A percentile compares a stretch with the other conserved stretches of the same genome.
Evolutionary conservation across 495 filamentous ascomycete species (phyloP).

Genomic region (Jackrogersella minutella): DNA sequence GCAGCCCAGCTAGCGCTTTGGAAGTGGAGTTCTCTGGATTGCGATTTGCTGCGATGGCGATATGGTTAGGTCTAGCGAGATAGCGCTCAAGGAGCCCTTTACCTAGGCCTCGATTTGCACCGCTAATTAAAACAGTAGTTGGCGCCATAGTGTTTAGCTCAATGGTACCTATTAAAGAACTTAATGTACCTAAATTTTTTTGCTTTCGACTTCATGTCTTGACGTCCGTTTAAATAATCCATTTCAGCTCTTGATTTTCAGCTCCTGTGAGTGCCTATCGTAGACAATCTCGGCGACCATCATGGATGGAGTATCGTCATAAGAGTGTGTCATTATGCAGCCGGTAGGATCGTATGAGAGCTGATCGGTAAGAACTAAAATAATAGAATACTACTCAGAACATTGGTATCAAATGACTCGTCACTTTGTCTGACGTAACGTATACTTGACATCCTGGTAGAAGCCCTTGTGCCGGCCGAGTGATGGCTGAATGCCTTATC

Average conservation of each 20-base stretch:
- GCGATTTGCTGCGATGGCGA: slow-evolving; percentile 47
- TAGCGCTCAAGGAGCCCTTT: slow-evolving; percentile 36
- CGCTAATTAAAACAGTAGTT: slow-evolving; percentile 41
- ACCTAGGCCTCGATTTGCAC: slow-evolving; percentile 45
- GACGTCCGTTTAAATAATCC: background rate
- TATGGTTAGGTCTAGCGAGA: slow-evolving; percentile 41
- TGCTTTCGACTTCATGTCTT: background rate
- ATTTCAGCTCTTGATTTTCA: background rate
- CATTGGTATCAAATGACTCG: background rate
- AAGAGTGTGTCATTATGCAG: background rate
- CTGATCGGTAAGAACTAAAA: slow-evolving; percentile 4
- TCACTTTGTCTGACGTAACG: background rate
- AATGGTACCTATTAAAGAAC: background rate
- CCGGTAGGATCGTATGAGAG: background rate
- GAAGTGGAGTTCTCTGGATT: slow-evolving; percentile 37
- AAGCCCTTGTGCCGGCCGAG: background rate
- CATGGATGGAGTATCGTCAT: background rate
- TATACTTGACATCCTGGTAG: background rate
- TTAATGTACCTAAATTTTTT: no score
- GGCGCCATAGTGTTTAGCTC: slow-evolving; percentile 22
- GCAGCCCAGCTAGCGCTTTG: slow-evolving; percentile 36
- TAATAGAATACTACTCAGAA: background rate
- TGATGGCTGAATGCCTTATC: background rate
- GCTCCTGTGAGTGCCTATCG: background rate
- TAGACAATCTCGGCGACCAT: background rate